Percentiles rank a stretch among this genome's conserved stretches.
These are phyloP conservation scores for Penicillium paneum DNA, from an alignment of 2,329 filamentous ascomycete genomes.

Conservation along the genomic window DNA sequence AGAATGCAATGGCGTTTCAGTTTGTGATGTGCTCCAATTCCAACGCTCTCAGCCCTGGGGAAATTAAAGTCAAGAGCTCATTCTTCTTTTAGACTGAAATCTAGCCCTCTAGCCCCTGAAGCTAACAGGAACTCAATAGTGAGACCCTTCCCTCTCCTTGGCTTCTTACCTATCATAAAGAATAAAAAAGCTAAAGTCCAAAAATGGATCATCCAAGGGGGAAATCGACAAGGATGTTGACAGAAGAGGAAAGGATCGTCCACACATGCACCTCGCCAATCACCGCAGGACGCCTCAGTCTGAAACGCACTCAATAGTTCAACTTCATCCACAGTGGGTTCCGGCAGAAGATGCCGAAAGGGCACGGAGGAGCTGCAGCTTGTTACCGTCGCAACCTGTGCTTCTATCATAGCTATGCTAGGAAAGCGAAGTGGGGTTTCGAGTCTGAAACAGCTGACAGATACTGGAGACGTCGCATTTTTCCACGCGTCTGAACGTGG, in stretches of 20 bases:
- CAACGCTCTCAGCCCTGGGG: not conserved
- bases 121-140: not conserved
- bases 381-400: constrained; percentile 2
- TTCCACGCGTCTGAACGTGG: not conserved
- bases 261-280: not conserved
- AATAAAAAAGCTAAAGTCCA: not conserved
- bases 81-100: not conserved
- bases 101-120: not conserved
- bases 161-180: constrained; percentile 15
- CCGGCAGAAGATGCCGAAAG: not conserved
- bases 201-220: constrained; percentile 14
- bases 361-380: not conserved
- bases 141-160: not conserved
- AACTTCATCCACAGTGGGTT: not conserved
- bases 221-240: constrained; percentile 3
- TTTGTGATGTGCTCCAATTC: not conserved
- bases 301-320: constrained; percentile 14
- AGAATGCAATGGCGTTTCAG: not conserved
- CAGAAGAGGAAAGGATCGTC: constrained; percentile 20
- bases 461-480: not conserved
- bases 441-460: not conserved
- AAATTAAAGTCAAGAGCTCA: not conserved
- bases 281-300: constrained; percentile 5
- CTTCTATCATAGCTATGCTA: not conserved
- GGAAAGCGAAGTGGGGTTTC: not conserved